Evolutionary conservation across 2,329 filamentous ascomycete species (phyloP).

Genomic region (Aurifilum marmelostoma): DNA sequence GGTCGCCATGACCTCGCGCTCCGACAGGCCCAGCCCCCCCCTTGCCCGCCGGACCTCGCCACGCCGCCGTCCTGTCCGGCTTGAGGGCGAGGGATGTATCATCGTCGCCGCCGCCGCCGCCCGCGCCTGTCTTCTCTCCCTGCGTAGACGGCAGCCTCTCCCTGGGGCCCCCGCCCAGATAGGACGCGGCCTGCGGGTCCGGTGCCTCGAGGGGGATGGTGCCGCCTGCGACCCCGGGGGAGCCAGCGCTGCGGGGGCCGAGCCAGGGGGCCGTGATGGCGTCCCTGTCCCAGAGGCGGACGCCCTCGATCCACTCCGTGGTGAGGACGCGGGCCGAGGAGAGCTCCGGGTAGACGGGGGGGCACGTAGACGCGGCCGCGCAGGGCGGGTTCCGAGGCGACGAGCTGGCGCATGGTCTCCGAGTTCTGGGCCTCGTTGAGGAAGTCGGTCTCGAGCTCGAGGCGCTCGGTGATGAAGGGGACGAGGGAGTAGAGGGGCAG

Average conservation of each 20-base stretch:
- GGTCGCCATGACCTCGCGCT: constrained; percentile 90
- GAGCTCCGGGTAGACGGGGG: constrained; percentile 79
- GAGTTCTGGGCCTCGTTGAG: constrained; percentile 88
- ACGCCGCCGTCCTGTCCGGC: constrained; percentile 74
- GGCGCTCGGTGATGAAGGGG: constrained; percentile 89
- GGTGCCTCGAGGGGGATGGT: constrained; percentile 63
- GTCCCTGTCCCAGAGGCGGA: constrained; percentile 89
- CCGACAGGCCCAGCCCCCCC: constrained; percentile 82
- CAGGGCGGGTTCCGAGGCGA: constrained; percentile 75
- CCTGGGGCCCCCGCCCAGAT: too few species aligned
- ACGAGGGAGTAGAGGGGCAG: constrained; percentile 90
- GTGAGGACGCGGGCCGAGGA: constrained; percentile 85
- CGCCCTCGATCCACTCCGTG: constrained; percentile 96
- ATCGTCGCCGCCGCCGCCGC: not conserved
- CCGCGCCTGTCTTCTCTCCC: too few species aligned
- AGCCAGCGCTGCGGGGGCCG: constrained; percentile 75
- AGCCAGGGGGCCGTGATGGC: constrained; percentile 77
- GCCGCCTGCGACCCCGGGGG: constrained; percentile 68
- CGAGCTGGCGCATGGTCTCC: constrained; percentile 77
- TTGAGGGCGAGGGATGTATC: constrained; percentile 56
- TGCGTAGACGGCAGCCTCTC: too few species aligned
- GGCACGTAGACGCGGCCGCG: constrained; percentile 85
- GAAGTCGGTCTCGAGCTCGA: constrained; percentile 94
- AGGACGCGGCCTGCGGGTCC: constrained; percentile 50
- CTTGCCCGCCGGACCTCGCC: constrained; percentile 71